Evolutionary conservation across 345 rosid species (phyloP), one percentile per base, ranked within the genome.

Genomic region (Lumnitzera littorea): DNA sequence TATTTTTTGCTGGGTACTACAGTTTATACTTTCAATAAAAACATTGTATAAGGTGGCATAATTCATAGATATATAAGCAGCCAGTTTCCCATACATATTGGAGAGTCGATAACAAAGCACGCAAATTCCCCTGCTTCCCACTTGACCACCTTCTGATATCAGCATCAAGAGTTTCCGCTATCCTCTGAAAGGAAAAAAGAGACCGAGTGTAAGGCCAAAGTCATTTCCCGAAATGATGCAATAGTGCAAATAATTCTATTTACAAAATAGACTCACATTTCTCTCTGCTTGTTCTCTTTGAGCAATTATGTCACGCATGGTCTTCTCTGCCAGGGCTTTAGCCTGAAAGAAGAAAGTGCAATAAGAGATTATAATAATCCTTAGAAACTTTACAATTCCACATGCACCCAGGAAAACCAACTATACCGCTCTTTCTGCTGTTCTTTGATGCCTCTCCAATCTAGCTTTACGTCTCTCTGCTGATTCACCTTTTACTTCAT

Each of bases 271-370:
- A 53, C 27, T 81, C 81, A 92, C 98, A 82, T 87, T 84, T 89
- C 83, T 85, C 75, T 89, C 96, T 15, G 91, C 82, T 67, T 92
- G 96, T 77, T 89, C 98, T 71, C 82, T 84, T 75, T 85, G 90
- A 60, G 78, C 87, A 68, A 84, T 84, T 64, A 80, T 84, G 72
- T 92, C 98, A 5, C 80, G 88, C 80, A 71, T 79, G 57, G 85
- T 92, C 88, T 89, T 92, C 87, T 92, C 98, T 54, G 87, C 91
- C 58, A 92, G 96, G 70, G 91, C 96, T 69, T 87, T 89, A 51
- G 84, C 94, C 98, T 92, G 89, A 67, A 85, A 81, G 24, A 36
- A 70, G 57, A 50, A 60, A 43, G 50, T 53, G 14, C 56, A 65
- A n/a, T 65, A 29, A 52, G 11, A 17, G 36, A 61, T 67, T 31